Percentiles rank a stretch among this genome's conserved stretches.
Conservation (phyloP, 441 rosid genomes). For the Melastoma candidum region DNA sequence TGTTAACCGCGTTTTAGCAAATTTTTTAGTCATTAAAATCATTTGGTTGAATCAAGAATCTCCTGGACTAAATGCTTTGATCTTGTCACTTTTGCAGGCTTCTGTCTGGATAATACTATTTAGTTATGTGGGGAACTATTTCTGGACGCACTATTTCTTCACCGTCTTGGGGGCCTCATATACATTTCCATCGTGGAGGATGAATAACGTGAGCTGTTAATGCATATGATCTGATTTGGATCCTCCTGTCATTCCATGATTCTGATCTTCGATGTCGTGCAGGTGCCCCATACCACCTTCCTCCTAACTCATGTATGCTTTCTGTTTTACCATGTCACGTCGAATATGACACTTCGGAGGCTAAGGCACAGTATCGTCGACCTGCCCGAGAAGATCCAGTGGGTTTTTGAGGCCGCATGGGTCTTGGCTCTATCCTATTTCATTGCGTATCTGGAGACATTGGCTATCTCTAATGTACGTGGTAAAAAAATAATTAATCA, state of each 20-base stretch:
- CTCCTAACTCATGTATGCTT: constrained; percentile 90
- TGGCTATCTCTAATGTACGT: constrained; percentile 84
- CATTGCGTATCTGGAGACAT: constrained; percentile 85
- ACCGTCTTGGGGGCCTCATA: constrained; percentile 93
- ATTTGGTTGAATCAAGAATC: no score
- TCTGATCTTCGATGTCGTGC: constrained; percentile 8
- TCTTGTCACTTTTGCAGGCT: constrained; percentile 44
- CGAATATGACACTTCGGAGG: constrained; percentile 85
- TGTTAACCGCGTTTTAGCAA: no score
- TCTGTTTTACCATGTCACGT: constrained; percentile 82
- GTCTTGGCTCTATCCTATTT: constrained; percentile 82
- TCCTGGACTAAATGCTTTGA: constrained; percentile 8
- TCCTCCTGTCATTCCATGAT: background rate
- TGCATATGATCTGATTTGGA: background rate
- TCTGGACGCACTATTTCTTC: constrained; percentile 98
- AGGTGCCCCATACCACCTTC: constrained; percentile 98
- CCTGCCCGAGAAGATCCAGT: constrained; percentile 57
- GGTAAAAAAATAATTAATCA: no score
- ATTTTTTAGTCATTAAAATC: no score
- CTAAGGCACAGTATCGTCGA: constrained; percentile 52
- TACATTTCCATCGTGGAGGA: constrained; percentile 97
- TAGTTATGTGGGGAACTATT: constrained; percentile 95
- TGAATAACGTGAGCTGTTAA: constrained; percentile 70
- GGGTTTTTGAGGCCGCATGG: constrained; percentile 73
- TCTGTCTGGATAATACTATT: constrained; percentile 80